These are phyloP conservation scores for Porcisia deanei DNA, from an alignment of 208 protist genomes.

Conservation along the genomic window DNA sequence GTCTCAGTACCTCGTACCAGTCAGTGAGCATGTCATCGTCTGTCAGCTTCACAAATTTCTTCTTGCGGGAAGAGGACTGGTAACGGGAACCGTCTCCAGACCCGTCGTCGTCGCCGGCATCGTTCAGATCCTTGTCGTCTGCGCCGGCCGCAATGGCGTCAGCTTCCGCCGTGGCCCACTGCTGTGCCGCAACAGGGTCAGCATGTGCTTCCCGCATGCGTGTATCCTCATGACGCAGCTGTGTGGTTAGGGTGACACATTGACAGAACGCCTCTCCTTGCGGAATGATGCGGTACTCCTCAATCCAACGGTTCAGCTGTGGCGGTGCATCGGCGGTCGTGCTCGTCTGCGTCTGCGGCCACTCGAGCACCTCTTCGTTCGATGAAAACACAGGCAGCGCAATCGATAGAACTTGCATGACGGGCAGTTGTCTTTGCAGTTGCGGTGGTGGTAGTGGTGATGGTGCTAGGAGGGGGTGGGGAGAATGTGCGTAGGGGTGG, in stretches of 20 bases:
- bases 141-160: conserved; percentile 27
- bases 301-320: conserved; percentile 30
- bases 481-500: too few species aligned
- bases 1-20: conserved; percentile 88
- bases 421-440: neutral
- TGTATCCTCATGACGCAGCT: conserved; percentile 44
- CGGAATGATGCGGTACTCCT: conserved; percentile 30
- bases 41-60: conserved; percentile 76
- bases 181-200: conserved; percentile 45
- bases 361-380: conserved; percentile 22
- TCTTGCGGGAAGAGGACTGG: conserved; percentile 51
- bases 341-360: neutral
- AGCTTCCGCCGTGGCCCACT: conserved; percentile 34
- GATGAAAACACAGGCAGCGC: conserved; percentile 35
- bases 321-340: conserved; percentile 11
- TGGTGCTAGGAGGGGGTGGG: too few species aligned
- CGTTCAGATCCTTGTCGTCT: conserved; percentile 23
- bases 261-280: conserved; percentile 56
- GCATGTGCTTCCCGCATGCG: conserved; percentile 44
- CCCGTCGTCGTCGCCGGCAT: conserved; percentile 30
- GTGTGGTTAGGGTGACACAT: conserved; percentile 37
- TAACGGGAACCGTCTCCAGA: conserved; percentile 38
- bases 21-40: conserved; percentile 79
- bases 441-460: neutral
- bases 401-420: conserved; percentile 36